Conservation (phyloP, 2,329 filamentous ascomycete genomes). For the Ceratocystis ficicola region DNA sequence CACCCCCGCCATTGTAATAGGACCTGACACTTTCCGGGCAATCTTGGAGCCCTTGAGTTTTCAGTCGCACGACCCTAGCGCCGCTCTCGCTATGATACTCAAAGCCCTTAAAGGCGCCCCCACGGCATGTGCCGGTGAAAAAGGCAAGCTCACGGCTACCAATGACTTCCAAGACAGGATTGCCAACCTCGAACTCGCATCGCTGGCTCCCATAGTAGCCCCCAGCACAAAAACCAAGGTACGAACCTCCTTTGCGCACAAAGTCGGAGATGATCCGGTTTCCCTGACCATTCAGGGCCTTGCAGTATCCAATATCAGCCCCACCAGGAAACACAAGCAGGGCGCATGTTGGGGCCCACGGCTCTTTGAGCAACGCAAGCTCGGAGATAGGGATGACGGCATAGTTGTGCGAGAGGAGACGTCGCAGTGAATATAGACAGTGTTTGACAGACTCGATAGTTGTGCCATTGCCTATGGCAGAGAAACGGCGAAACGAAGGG, state of each 20-base stretch:
- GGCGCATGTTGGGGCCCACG: slow-evolving; percentile 77
- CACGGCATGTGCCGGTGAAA: slow-evolving; percentile 75
- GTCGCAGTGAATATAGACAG: slow-evolving; percentile 73
- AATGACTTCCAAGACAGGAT: slow-evolving; percentile 62
- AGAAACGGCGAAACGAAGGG: neutral
- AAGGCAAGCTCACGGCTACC: slow-evolving; percentile 77
- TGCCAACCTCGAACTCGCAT: slow-evolving; percentile 88
- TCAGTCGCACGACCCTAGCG: slow-evolving; percentile 58
- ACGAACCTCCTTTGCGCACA: slow-evolving; percentile 72
- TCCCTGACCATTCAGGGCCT: slow-evolving; percentile 72
- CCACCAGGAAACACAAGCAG: slow-evolving; percentile 87
- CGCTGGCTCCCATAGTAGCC: slow-evolving; percentile 73
- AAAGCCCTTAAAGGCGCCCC: slow-evolving; percentile 79
- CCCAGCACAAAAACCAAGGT: slow-evolving; percentile 86
- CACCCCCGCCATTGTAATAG: slow-evolving; percentile 91
- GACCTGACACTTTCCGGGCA: slow-evolving; percentile 53
- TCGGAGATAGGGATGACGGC: slow-evolving; percentile 79
- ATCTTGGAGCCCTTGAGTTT: slow-evolving; percentile 44
- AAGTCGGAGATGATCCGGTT: slow-evolving; percentile 77
- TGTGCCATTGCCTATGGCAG: slow-evolving; percentile 58
- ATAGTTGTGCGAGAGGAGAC: slow-evolving; percentile 79
- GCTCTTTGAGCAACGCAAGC: slow-evolving; percentile 71
- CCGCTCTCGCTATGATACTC: slow-evolving; percentile 80
- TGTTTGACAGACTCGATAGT: slow-evolving; percentile 83
- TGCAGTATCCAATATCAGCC: slow-evolving; percentile 85